Base-by-base conservation (phyloP, 345 rosid genomes). In the Sonneratia alba region DNA sequence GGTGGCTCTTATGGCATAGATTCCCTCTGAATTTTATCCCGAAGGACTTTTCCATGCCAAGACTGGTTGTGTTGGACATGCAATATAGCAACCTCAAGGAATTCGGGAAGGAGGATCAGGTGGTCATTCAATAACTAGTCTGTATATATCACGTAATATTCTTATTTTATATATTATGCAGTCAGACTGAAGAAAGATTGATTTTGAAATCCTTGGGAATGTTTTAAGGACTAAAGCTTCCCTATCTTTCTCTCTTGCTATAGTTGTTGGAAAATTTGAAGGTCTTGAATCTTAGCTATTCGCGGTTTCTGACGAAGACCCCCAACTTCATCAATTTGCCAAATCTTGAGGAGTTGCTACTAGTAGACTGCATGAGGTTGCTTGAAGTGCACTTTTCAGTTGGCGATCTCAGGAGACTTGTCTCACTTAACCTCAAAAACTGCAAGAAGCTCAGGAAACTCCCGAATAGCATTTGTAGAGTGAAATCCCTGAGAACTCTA, bases 401-500 rank as follows among this genome's bases (percentile, higher is more conserved):
- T 12, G 76, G 73, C 34, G 6, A 55, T 64, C 71, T 74, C 62
- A 27, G 65, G 36, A 63, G 56, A 49, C 76, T 77, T 19, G 40
- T 43, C 36, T 21, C 45, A 13, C 48, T 77, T 21, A 70, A 80
- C 36, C 36, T 77, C 38, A 66, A 70, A 59, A 70, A 66, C 66
- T 82, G 83, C 79, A 72, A 22, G 57, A 78, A 45, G 53, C 71
- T 80, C 36, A 66, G 12, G 71, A 75, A 72, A 34, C 75, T 82
- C 73, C 83, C 85, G 1, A 37, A 45, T 10, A 62, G 24, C 27
- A 75, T 77, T 11, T 40, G 78, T 7, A 10, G 18, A 14, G 42
- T 74, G 40, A 61, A 32, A 38, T 77, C 85, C 24, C 74, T 77
- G 8, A 66, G 77, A 47, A 49, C 55, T 49, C 67, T 79, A 18